Base-by-base conservation (phyloP, 31 red algal species). In the Endocladia muricata region DNA sequence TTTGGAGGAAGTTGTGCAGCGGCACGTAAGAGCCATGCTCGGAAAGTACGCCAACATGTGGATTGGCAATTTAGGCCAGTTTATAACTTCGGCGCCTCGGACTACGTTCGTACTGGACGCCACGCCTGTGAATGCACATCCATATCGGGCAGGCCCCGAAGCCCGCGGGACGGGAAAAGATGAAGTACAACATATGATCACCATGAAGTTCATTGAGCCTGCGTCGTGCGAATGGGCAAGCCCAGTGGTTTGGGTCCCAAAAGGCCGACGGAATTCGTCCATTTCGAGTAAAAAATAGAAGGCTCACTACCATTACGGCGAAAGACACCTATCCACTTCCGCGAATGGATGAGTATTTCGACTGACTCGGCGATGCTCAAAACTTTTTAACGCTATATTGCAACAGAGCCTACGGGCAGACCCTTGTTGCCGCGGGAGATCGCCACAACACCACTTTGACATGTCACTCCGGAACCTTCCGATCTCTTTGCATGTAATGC, bases 361-460 rank as follows among this genome's bases (percentile, higher is more conserved):
- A 82, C 63, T 41, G 3, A 21, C 78, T 82, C 22, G 78, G 63
- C 7, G 48, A 71, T 2, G 66, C 63, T 1, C 37, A n/a, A 0
- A 34, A 54, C 26, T 74, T 84, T 32, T 61, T 35, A 7, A 62
- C 35, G 2, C 37, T 84, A 29, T 67, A 74, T 43, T 42, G 26
- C 47, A 84, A 3, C 25, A 39, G 35, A 25, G 41, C 47, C 23
- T 78, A 78, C 49, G 70, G 47, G 65, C 74, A 86, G 72, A 39
- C 62, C n/a, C 72, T 42, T 19, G 44, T 77, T 37, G 29, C 49
- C 23, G 21, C 26, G 37, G 73, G 35, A 25, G 15, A 52, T 39
- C 47, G 21, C 15, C 65, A 88, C 49, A 79, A 79, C 17, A 70
- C 62, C 0, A 68, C 40, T 29, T 79, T 88, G 38, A 61, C 63